phyloP scores from a whole-genome alignment of 2,329 filamentous ascomycete genomes.

The Trichoderma koningii region DNA sequence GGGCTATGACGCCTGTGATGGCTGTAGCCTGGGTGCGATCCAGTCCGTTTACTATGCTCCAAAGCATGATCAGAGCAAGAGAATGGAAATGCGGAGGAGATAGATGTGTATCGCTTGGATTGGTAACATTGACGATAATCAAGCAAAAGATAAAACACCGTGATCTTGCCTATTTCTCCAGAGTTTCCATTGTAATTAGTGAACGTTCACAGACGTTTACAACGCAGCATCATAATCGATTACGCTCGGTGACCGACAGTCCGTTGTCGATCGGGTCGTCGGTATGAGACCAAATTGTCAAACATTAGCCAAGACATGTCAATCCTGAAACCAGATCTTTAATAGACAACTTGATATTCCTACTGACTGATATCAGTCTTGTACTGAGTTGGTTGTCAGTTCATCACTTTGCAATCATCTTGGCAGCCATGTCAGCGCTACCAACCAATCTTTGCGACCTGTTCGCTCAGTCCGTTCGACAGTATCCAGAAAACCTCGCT shows the following conservation, averaged over 20 bases:
- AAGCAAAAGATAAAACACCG: too few relatives aligned
- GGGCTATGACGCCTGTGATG: neutral
- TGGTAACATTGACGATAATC: too few relatives aligned
- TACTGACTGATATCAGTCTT: neutral
- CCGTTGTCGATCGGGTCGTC: neutral
- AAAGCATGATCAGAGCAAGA: neutral
- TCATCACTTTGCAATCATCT: neutral
- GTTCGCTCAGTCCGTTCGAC: conserved; percentile 2
- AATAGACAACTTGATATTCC: neutral
- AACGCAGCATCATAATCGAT: too few relatives aligned
- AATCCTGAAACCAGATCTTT: neutral
- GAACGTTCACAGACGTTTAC: too few relatives aligned
- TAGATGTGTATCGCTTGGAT: too few relatives aligned
- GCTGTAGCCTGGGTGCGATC: neutral
- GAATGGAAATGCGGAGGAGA: neutral
- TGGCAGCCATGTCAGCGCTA: neutral
- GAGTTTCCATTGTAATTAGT: neutral
- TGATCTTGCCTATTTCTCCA: too few relatives aligned
- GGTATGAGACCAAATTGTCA: neutral
- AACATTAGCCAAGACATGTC: neutral
- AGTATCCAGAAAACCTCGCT: conserved; percentile 15
- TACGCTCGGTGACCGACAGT: conserved; percentile 7
- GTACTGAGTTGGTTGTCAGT: neutral
- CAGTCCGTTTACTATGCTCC: neutral
- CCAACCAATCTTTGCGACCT: conserved; percentile 19